Evolutionary conservation across 805 yeast genomes (phyloP).

Genomic region (Starmerella gropengiesseri): DNA sequence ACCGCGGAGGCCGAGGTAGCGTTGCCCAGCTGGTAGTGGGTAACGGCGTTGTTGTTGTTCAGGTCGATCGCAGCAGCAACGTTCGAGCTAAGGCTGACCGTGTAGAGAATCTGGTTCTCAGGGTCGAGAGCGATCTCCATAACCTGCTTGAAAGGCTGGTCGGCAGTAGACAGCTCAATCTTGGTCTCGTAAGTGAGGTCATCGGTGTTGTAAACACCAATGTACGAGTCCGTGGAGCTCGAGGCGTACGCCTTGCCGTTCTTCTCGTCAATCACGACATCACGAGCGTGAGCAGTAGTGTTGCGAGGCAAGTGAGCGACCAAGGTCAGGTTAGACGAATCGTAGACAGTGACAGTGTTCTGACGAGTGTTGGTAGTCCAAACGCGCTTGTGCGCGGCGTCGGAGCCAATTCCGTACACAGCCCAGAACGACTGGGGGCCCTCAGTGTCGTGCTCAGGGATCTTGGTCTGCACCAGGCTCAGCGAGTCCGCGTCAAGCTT

Average conservation of each 20-base stretch:
- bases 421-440: slow-evolving; percentile 4
- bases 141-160: slow-evolving; percentile 9
- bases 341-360: slow-evolving; percentile 11
- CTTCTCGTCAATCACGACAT: slow-evolving; percentile 10
- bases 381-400: slow-evolving; percentile 5
- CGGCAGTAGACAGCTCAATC: neutral
- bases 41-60: slow-evolving; percentile 5
- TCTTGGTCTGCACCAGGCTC: neutral
- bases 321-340: slow-evolving; percentile 2
- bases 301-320: slow-evolving; percentile 3
- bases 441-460: slow-evolving; percentile 2
- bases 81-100: slow-evolving; percentile 8
- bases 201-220: slow-evolving; percentile 8
- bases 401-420: slow-evolving; percentile 13
- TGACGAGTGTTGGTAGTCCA: slow-evolving; percentile 17
- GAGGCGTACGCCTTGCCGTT: slow-evolving; percentile 10
- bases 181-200: neutral
- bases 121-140: slow-evolving; percentile 12
- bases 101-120: slow-evolving; percentile 9
- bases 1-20: slow-evolving; percentile 10
- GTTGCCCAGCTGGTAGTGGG: slow-evolving; percentile 11
- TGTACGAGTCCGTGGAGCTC: neutral
- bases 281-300: slow-evolving; percentile 9
- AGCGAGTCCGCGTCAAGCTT: slow-evolving; percentile 12
- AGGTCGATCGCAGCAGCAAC: slow-evolving; percentile 14